Base-by-base conservation (phyloP, 2,329 filamentous ascomycete species). In the Pseudogymnoascus sp. region DNA sequence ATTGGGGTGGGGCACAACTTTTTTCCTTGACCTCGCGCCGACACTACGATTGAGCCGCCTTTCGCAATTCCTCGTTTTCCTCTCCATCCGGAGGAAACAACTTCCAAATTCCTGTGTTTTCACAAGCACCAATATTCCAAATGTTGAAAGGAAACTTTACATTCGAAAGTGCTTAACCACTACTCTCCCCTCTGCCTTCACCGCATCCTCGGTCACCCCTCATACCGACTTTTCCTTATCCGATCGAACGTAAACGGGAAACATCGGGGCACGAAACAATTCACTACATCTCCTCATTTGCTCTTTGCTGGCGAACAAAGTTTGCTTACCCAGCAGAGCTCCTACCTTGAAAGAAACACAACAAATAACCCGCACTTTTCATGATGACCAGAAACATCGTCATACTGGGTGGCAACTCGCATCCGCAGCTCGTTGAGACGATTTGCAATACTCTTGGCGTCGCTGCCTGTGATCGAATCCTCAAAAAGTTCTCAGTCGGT, bases 331-430 rank as follows among this genome's bases (percentile, higher is more conserved):
- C 16, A 56, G 28, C 28, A 33, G n/a, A 19, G 5, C 28, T 56
- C 11, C 5, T 35, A 56, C 16, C 16, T 56, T 56, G 26, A 19
- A 33, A 56, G 16, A 33, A 59, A 38, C 61, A 61, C 38, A 61
- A 22, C 22, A 63, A 62, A 31, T 33, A 22, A 16, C 11, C 22
- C 3, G 19, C 16, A 35, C 12, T 24, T 61, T 60, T 60, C 28
- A 70, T 28, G 26, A 96, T 97, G 92, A 93, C 97, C 69, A 89
- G 93, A 76, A 96, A 96, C 76, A 91, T 99, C 68, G 91, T 96
- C 73, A 85, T 99, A 66, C 87, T 99, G 68, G 91, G 93, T 70
- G 93, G 95, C 66, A 95, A 90, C 75, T 96, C 93, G 72, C 93
- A 98, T 79, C 93, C 93, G 19, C 82, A 89, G 73, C 85, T 98